phyloP scores from a whole-genome alignment of 192 early-diverging fungal species.

The Phlyctochytrium planicorne region DNA sequence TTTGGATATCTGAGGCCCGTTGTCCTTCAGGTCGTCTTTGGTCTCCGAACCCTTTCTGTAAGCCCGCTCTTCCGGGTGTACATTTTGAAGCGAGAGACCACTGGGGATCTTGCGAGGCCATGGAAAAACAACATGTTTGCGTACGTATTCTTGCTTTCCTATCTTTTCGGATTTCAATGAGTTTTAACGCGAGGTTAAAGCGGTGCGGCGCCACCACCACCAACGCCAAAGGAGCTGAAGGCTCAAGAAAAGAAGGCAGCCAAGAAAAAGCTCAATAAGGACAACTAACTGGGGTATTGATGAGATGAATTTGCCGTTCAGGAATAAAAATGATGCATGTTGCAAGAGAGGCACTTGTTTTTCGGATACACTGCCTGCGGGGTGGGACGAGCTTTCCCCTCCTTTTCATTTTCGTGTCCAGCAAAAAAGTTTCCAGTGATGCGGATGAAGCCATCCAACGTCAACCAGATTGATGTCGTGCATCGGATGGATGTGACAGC shows the following conservation, averaged over 20 bases:
- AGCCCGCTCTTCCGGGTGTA: constrained; percentile 79
- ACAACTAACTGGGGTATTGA: no score
- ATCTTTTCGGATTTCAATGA: constrained; percentile 1
- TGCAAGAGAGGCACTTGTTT: no score
- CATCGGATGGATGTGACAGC: not conserved
- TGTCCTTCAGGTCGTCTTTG: constrained; percentile 81
- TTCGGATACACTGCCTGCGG: no score
- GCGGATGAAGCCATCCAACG: no score
- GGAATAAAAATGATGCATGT: no score
- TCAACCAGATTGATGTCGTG: no score
- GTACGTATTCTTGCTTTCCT: constrained; percentile 18
- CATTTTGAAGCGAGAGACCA: constrained; percentile 69
- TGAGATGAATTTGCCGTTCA: no score
- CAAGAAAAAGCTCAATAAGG: constrained; percentile 50
- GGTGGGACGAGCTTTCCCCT: no score
- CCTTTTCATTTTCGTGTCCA: no score
- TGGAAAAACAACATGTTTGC: constrained; percentile 81
- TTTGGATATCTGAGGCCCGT: constrained; percentile 87
- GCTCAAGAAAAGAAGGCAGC: constrained; percentile 45
- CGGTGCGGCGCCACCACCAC: not conserved
- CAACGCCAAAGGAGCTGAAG: constrained; percentile 50
- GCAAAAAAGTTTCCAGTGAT: no score
- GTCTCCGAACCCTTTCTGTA: constrained; percentile 66
- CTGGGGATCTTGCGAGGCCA: constrained; percentile 78
- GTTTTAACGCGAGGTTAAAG: not conserved